phyloP scores from a whole-genome alignment of 2,329 filamentous ascomycete genomes.

The Exserohilum rostratum region DNA sequence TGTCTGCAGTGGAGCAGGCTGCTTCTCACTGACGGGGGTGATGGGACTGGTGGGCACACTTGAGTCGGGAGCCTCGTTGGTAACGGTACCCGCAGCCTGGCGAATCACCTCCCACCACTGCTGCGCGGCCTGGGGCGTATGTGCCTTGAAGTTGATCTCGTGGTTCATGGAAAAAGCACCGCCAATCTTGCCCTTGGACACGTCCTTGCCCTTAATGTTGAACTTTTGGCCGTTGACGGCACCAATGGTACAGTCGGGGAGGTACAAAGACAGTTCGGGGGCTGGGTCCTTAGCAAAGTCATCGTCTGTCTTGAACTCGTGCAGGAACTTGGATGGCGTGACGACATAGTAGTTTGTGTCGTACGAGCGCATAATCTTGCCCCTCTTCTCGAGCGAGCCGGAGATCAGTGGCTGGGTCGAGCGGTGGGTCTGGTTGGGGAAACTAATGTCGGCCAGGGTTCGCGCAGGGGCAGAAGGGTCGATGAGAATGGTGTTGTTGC shows the following conservation, averaged over 20 bases:
- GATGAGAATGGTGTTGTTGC: constrained; percentile 74
- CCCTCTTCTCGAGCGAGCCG: constrained; percentile 88
- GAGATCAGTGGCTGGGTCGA: constrained; percentile 84
- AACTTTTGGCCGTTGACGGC: constrained; percentile 79
- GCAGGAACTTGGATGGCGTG: constrained; percentile 84
- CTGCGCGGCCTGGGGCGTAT: constrained; percentile 77
- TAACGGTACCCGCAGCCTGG: constrained; percentile 60
- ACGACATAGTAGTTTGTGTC: constrained; percentile 87
- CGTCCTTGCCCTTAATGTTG: constrained; percentile 93
- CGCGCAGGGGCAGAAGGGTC: constrained; percentile 77
- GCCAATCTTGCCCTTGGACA: constrained; percentile 74
- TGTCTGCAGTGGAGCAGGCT: constrained; percentile 41
- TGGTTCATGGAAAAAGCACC: constrained; percentile 80
- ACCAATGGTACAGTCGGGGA: constrained; percentile 86
- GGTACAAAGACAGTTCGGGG: constrained; percentile 87
- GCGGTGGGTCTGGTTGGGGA: constrained; percentile 86
- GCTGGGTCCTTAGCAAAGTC: constrained; percentile 72
- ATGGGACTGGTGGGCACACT: constrained; percentile 47
- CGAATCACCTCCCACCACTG: constrained; percentile 83
- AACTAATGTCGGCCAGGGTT: constrained; percentile 73
- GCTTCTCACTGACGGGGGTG: constrained; percentile 19
- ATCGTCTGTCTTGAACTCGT: constrained; percentile 96
- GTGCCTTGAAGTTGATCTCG: constrained; percentile 87
- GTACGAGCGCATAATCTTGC: constrained; percentile 82
- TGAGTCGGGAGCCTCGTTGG: constrained; percentile 48